phyloP scores from a whole-genome alignment of 805 yeast species.

The Saccharomycopsis capsularis region DNA sequence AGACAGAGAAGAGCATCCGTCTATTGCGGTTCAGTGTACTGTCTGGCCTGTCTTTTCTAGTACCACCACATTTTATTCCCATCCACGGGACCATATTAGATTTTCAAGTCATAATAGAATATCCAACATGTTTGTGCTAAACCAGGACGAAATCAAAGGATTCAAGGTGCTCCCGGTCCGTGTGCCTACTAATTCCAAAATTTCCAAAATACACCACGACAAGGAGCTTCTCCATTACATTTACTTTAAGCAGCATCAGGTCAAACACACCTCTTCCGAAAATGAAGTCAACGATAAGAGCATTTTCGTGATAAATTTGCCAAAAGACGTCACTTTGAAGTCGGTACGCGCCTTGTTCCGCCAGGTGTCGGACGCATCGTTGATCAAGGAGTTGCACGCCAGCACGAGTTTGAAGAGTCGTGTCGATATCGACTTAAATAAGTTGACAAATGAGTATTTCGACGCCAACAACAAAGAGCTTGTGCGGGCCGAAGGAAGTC shows the following conservation, averaged over 20 bases:
- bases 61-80: too few relatives aligned
- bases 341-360: constrained; percentile 52
- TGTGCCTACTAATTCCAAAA: constrained; percentile 29
- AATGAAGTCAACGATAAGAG: constrained; percentile 45
- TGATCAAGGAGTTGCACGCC: constrained; percentile 42
- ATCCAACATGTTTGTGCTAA: constrained; percentile 6
- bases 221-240: constrained; percentile 44
- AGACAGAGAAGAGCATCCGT: too few relatives aligned
- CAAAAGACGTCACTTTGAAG: constrained; percentile 43
- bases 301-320: constrained; percentile 72
- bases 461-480: constrained; percentile 39
- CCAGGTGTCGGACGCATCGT: constrained; percentile 55
- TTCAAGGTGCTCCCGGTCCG: constrained; percentile 45
- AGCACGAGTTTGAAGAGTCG: constrained; percentile 1
- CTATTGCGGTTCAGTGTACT: too few relatives aligned
- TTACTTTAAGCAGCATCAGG: constrained; percentile 57
- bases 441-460: constrained; percentile 27
- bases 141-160: constrained; percentile 46
- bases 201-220: constrained; percentile 20
- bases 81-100: too few relatives aligned
- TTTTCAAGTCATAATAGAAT: too few relatives aligned
- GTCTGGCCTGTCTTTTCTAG: too few relatives aligned
- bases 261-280: constrained; percentile 24
- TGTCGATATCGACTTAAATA: constrained; percentile 13
- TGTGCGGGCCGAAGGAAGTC: constrained; percentile 28